Evolutionary conservation across 2,329 filamentous ascomycete species (phyloP), one percentile per base, ranked within the genome.

Genomic region (Alternaria gaisen): DNA sequence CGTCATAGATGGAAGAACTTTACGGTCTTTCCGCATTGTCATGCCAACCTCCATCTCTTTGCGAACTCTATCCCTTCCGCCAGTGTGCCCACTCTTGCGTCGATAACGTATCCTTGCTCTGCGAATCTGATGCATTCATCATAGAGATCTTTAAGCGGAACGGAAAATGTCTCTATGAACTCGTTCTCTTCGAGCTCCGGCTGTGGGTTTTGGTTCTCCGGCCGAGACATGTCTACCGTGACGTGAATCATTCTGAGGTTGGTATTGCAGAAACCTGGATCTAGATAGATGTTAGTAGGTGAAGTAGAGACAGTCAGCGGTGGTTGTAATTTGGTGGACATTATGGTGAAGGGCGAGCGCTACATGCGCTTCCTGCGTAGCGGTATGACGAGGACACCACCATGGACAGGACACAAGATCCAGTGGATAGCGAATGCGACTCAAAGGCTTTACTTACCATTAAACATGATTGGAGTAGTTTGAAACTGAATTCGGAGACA

Each of bases 41-140:
- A 61, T 11, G 51, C 40, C 36, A 81, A 58, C 57, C 73, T 80
- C 76, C 77, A 82, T 48, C 75, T 62, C 80, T 88, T 90, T 20
- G 90, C 90, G 64, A 92, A 80, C 73, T 94, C 88, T 61, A 94
- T 88, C 0, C 91, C 91, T 77, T 94, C 91, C 0, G 91, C 92
- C 46, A 94, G 79, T 5, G 90, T 92, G 1, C 90, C 91, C 2
- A 94, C 89, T 40, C 91, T 83, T 6, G 91, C 91, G 77, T 95
- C 92, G 67, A 95, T 91, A 1, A 90, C 91, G 77, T 87, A 93
- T 0, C 92, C 92, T 65, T 92, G 82, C 2, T 81, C 80, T 72
- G 93, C 91, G 1, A 93, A 81, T 65, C 77, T 84, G 75, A 87
- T 87, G 73, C 89, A 89, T 72, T 90, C 88, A 0, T 83, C 83